Base-by-base conservation (phyloP, 2,329 filamentous ascomycete species). In the Orbilia oligospora region DNA sequence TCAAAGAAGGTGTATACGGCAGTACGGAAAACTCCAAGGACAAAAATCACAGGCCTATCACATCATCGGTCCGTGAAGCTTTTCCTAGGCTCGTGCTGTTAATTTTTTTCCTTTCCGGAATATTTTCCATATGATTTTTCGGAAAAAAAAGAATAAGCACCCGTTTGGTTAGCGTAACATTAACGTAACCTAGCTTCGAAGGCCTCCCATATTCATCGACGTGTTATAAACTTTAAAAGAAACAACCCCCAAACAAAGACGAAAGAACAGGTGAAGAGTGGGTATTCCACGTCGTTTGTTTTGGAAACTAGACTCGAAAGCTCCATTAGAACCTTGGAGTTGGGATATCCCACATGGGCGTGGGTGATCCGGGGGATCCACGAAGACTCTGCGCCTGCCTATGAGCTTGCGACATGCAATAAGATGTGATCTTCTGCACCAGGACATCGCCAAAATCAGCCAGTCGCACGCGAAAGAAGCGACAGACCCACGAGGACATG, bases 401-500 rank as follows among this genome's bases (percentile, higher is more conserved):
- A 72, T 72, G 69, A 66, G 48, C 69, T 46, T 20, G 64, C 55
- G 67, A 63, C 44, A 63, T 63, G 67, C 67, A 71, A 71, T 41
- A 33, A 51, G 55, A 51, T 51, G 55, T 71, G 53, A 71, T 71
- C 27, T 41, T 65, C 36, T 68, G 67, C 73, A 64, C 67, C 73
- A 56, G 68, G 33, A 61, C 48, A 64, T 63, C 61, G 44, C 63
- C 63, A 56, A 55, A 78, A 78, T 53, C 64, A 72, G 75, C 75
- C 66, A 72, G 75, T 78, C 68, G 68, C 75, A 72, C 71, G 75
- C 75, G 75, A 78, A 68, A 67, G 75, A 78, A 78, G 67, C 73
- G 73, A 68, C 61, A 51, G 51, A 61, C 61, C 68, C 75, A 78
- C 75, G 75, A 78, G 75, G 75, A 72, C 75, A 78, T 22, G 20